phyloP scores from a whole-genome alignment of 306 rosid species.

The Echinosophora koreensis region DNA sequence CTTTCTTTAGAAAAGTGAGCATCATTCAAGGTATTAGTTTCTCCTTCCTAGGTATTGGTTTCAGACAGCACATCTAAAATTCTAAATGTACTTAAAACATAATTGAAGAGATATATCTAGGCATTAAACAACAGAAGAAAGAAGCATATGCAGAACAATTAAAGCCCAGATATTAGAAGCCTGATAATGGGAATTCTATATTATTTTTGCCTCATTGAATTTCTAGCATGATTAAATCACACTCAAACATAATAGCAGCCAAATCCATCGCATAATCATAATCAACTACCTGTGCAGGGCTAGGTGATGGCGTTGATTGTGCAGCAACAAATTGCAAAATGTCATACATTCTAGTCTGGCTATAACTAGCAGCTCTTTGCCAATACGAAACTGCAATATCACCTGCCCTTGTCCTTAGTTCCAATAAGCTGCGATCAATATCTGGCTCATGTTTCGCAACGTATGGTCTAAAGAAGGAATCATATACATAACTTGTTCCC shows the following conservation, averaged over 20 bases:
- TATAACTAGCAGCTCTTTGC: conserved; percentile 89
- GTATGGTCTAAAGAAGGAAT: conserved; percentile 93
- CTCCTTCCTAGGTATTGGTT: conserved; percentile 18
- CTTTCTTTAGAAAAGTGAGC: conserved; percentile 6
- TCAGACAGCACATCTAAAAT: background rate
- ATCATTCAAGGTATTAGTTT: conserved; percentile 12
- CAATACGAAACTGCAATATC: conserved; percentile 74
- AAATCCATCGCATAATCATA: conserved; percentile 26
- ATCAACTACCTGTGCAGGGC: conserved; percentile 75
- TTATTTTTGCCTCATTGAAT: conserved; percentile 6
- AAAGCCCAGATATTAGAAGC: conserved; percentile 5
- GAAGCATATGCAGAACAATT: conserved; percentile 24
- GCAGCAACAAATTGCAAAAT: conserved; percentile 83
- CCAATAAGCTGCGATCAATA: conserved; percentile 88
- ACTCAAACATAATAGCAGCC: conserved; percentile 21
- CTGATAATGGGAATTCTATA: background rate
- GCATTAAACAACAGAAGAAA: conserved; percentile 2
- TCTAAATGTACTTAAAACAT: background rate
- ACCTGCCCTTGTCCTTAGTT: conserved; percentile 84
- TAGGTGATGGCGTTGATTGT: conserved; percentile 81
- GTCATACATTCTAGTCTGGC: conserved; percentile 87
- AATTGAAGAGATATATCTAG: background rate
- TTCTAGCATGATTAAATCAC: conserved; percentile 9
- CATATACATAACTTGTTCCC: conserved; percentile 93
- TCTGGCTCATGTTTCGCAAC: conserved; percentile 91